These are phyloP conservation scores for Colletotrichum sp. DNA, from an alignment of 2,329 filamentous ascomycete species.

Conservation along the genomic window DNA sequence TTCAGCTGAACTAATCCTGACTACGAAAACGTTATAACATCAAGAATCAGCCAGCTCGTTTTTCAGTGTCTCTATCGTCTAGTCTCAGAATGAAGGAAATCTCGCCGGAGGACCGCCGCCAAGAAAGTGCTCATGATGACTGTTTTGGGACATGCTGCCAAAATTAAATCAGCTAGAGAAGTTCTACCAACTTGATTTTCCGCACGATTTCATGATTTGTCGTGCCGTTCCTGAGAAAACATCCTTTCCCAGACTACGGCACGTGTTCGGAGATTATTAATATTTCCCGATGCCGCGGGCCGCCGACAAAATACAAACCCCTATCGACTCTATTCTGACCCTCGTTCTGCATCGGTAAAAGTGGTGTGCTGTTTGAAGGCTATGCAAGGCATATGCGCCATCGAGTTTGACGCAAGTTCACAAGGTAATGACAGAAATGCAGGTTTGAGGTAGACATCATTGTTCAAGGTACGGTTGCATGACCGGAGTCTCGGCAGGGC, in stretches of 20 bases:
- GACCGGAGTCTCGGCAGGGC: not conserved
- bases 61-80: not conserved
- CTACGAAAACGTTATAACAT: not conserved
- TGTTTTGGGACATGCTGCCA: not conserved
- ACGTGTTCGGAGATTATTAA: not conserved
- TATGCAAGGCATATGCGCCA: not conserved
- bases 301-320: not conserved
- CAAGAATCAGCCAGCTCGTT: fast-evolving
- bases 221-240: not conserved
- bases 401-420: not conserved
- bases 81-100: not conserved
- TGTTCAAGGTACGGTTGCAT: not conserved
- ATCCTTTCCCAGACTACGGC: not conserved
- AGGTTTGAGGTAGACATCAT: not conserved
- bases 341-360: not conserved
- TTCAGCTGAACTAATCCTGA: not conserved
- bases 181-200: not conserved
- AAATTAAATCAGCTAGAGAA: not conserved
- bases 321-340: not conserved
- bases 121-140: not conserved
- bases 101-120: not conserved
- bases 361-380: not conserved
- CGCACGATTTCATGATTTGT: not conserved
- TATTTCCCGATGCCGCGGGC: not conserved
- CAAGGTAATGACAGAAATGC: not conserved